phyloP scores from a whole-genome alignment of 352 stramenopile species.

The Phytophthora hybrid region DNA sequence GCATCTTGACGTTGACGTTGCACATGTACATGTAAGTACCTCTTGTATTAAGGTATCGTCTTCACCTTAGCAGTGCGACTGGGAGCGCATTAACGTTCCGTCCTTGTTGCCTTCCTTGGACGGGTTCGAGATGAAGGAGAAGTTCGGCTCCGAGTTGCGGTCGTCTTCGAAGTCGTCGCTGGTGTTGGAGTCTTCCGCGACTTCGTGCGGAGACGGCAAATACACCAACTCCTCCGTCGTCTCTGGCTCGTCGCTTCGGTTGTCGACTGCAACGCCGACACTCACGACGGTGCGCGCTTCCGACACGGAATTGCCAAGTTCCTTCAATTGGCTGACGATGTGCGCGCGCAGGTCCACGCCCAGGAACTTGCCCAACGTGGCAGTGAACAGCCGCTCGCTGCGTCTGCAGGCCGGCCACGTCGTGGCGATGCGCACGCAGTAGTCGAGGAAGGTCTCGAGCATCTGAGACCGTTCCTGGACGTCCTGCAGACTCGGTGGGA shows the following conservation, averaged over 20 bases:
- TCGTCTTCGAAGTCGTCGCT: constrained; percentile 35
- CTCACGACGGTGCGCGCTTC: constrained; percentile 6
- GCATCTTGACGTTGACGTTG: constrained; percentile 7
- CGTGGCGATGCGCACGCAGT: constrained; percentile 45
- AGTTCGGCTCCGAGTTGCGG: constrained; percentile 38
- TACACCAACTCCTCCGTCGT: constrained; percentile 28
- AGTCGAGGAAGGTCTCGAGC: constrained; percentile 63
- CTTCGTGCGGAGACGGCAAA: constrained; percentile 27
- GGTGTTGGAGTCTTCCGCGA: constrained; percentile 20
- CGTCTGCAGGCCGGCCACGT: constrained; percentile 61
- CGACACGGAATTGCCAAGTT: constrained; percentile 19
- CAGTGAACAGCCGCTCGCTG: constrained; percentile 50
- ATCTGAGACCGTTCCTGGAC: constrained; percentile 53
- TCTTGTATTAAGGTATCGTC: neutral
- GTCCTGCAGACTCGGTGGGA: constrained; percentile 54
- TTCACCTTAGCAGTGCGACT: constrained; percentile 37
- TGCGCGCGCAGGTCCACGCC: constrained; percentile 50
- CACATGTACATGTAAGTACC: neutral
- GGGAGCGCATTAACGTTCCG: constrained; percentile 26
- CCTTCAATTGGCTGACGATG: constrained; percentile 26
- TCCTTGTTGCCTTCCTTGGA: constrained; percentile 24
- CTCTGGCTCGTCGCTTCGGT: constrained; percentile 16
- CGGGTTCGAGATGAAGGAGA: constrained; percentile 50
- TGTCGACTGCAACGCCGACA: constrained; percentile 3
- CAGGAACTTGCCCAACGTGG: constrained; percentile 62